phyloP scores from a whole-genome alignment of 192 early-diverging fungal genomes.

The Phlyctochytrium arcticum region DNA sequence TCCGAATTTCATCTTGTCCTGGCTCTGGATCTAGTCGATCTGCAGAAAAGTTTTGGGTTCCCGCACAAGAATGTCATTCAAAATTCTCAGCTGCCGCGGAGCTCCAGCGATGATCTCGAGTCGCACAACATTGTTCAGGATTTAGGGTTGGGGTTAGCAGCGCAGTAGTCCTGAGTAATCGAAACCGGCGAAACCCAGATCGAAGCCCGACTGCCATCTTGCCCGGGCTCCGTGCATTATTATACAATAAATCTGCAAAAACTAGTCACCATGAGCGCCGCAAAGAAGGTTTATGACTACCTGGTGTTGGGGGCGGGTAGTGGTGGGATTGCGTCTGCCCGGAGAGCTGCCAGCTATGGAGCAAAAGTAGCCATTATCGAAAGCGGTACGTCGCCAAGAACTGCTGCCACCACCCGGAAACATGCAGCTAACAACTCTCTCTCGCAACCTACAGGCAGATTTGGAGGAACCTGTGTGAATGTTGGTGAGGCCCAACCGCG shows the following conservation, averaged over 20 bases:
- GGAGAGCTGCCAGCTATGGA: conserved; percentile 87
- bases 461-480: conserved; percentile 84
- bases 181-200: no score
- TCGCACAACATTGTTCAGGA: no score
- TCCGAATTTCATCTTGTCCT: background rate
- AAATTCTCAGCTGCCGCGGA: background rate
- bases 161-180: no score
- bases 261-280: conserved; percentile 4
- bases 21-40: background rate
- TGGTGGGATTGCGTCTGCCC: conserved; percentile 85
- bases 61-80: background rate
- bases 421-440: background rate
- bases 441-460: conserved; percentile 29
- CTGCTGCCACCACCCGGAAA: conserved; percentile 3
- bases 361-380: conserved; percentile 91
- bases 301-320: conserved; percentile 95
- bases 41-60: no score
- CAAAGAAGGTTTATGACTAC: conserved; percentile 65
- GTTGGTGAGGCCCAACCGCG: conserved; percentile 74
- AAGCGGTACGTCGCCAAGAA: conserved; percentile 26
- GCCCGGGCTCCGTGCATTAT: no score
- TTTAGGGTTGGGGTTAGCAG: no score
- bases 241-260: no score
- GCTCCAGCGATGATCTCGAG: no score
- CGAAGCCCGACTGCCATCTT: no score